phyloP scores from a whole-genome alignment of 78 protist species.

The Dictyostelium brefeldianum region DNA sequence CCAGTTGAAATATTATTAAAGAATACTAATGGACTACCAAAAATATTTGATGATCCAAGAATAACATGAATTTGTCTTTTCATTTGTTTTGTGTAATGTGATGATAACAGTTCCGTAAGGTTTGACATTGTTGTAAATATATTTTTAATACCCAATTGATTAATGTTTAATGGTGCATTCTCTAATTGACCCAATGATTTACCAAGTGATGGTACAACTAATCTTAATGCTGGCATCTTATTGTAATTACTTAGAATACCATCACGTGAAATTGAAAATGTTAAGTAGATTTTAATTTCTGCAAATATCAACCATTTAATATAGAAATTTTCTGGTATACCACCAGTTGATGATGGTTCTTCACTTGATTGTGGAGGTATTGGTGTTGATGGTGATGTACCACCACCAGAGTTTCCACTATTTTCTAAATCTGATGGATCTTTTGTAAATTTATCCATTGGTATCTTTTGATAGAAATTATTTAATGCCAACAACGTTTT shows the following conservation, averaged over 20 bases:
- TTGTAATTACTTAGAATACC: conserved; percentile 75
- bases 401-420: background rate
- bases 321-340: conserved; percentile 30
- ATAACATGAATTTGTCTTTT: conserved; percentile 68
- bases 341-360: background rate
- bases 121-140: conserved; percentile 25
- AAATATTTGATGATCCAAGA: conserved; percentile 64
- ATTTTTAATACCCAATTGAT: conserved; percentile 57
- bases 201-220: conserved; percentile 67
- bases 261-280: conserved; percentile 73
- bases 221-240: conserved; percentile 71
- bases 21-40: conserved; percentile 79
- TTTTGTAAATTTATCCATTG: conserved; percentile 54
- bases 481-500: conserved; percentile 30
- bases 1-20: conserved; percentile 71
- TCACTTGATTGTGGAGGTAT: background rate
- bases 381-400: background rate
- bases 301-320: conserved; percentile 81
- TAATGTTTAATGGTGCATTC: conserved; percentile 63
- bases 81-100: conserved; percentile 75
- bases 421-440: background rate
- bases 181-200: conserved; percentile 77
- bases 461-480: conserved; percentile 66
- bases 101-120: background rate
- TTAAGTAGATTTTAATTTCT: conserved; percentile 60